Conservation (phyloP, 2,329 filamentous ascomycete genomes). For the Graphilbum ipis-grandicollis region DNA sequence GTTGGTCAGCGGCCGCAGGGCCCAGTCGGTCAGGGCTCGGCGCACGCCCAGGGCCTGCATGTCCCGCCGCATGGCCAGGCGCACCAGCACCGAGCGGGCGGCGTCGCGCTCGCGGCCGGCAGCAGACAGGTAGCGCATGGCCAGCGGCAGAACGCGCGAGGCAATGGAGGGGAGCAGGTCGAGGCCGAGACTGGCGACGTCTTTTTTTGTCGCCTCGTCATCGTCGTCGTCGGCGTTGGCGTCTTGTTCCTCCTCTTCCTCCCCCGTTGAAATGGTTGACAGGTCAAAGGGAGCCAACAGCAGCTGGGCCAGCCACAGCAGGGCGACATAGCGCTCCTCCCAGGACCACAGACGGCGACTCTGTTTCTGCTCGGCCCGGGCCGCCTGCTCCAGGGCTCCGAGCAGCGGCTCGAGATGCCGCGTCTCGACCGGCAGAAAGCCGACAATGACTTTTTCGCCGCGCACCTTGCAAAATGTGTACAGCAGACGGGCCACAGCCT, state of each 20-base stretch:
- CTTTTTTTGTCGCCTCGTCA: conserved; percentile 2
- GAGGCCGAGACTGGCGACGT: conserved; percentile 25
- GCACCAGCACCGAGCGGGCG: conserved; percentile 66
- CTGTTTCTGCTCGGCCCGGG: conserved; percentile 10
- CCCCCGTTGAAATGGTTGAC: conserved; percentile 54
- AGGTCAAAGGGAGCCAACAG: conserved; percentile 82
- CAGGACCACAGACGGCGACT: conserved; percentile 38
- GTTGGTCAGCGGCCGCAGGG: conserved; percentile 36
- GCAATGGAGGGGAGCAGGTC: conserved; percentile 50
- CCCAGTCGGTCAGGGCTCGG: conserved; percentile 51
- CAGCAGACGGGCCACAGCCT: conserved; percentile 60
- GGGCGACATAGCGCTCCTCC: conserved; percentile 76
- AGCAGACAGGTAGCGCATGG: conserved; percentile 51
- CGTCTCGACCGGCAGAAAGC: conserved; percentile 82
- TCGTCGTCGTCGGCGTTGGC: conserved; percentile 3
- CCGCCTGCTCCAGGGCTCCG: conserved; percentile 49
- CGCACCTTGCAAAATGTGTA: conserved; percentile 91
- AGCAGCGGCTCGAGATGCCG: conserved; percentile 69
- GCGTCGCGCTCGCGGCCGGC: conserved; percentile 81
- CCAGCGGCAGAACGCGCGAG: conserved; percentile 51
- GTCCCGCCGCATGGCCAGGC: conserved; percentile 67
- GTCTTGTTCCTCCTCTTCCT: conserved; percentile 1
- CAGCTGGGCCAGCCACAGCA: conserved; percentile 76
- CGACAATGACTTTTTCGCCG: conserved; percentile 79
- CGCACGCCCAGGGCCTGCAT: conserved; percentile 69